Conservation (phyloP, 176 grass and related monocot species). For the Paspalum vaginatum region DNA sequence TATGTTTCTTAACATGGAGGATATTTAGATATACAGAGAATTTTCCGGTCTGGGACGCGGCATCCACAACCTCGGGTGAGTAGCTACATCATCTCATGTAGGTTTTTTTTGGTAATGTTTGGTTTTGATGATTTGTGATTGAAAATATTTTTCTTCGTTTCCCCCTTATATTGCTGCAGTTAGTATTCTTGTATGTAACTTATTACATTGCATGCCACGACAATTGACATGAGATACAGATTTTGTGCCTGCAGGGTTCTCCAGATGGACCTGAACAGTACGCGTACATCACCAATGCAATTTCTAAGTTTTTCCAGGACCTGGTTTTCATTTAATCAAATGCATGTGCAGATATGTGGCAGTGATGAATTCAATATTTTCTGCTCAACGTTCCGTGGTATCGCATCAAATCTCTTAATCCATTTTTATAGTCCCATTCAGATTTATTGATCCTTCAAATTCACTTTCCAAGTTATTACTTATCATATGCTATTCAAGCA, state of each 20-base stretch:
- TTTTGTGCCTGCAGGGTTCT: slow-evolving; percentile 95
- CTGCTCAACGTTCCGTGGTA: slow-evolving; percentile 93
- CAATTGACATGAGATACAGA: slow-evolving; percentile 54
- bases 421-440: slow-evolving; percentile 12
- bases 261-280: slow-evolving; percentile 99
- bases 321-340: slow-evolving; percentile 37
- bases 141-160: slow-evolving; percentile 25
- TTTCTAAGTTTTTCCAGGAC: neutral
- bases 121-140: neutral
- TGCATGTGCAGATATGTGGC: slow-evolving; percentile 81
- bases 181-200: slow-evolving; percentile 15
- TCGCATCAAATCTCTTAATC: neutral
- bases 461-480: slow-evolving; percentile 4
- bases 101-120: neutral
- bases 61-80: slow-evolving; percentile 90
- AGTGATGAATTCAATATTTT: slow-evolving; percentile 99
- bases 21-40: slow-evolving; percentile 83
- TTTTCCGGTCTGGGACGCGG: slow-evolving; percentile 79
- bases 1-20: slow-evolving; percentile 29
- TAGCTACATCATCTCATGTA: slow-evolving; percentile 2
- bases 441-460: neutral
- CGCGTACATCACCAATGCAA: slow-evolving; percentile 9
- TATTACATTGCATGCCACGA: slow-evolving; percentile 43
- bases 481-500: neutral
- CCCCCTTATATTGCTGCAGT: slow-evolving; percentile 1